Conservation (phyloP, 306 rosid genomes). For the Lagenaria siceraria region DNA sequence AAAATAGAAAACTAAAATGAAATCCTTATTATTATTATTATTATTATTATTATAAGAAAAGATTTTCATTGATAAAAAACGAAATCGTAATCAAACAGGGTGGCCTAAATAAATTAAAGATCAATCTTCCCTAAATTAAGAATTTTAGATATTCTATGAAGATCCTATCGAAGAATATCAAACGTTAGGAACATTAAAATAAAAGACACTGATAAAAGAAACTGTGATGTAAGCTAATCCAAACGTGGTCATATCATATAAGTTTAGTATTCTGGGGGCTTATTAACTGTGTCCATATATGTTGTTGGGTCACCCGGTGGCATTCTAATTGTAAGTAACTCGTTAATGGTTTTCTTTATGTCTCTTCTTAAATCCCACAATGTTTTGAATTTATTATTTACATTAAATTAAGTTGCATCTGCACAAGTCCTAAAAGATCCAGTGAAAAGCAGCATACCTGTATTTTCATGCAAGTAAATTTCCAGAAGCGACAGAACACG, state of each 20-base stretch:
- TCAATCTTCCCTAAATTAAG: not conserved
- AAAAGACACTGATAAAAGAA: not conserved
- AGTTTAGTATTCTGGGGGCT: not conserved
- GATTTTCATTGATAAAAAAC: no score
- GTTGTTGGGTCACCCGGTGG: not conserved
- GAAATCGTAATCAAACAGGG: no score
- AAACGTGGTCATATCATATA: not conserved
- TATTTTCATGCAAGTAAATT: conserved; percentile 86
- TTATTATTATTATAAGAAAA: no score
- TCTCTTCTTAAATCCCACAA: not conserved
- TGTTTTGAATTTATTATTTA: not conserved
- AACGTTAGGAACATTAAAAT: not conserved
- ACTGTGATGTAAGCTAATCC: not conserved
- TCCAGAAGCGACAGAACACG: conserved; percentile 86
- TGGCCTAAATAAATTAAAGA: not conserved
- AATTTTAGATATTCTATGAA: not conserved
- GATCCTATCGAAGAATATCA: not conserved
- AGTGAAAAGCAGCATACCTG: conserved; percentile 33
- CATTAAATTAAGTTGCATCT: not conserved
- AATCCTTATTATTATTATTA: no score
- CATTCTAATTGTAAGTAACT: no score
- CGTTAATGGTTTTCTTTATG: not conserved
- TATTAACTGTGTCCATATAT: not conserved
- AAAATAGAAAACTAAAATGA: not conserved
- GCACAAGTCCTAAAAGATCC: not conserved